These are phyloP conservation scores for Serpula lacrymans DNA, from an alignment of 768 basidiomycete genomes.

Conservation along the genomic window DNA sequence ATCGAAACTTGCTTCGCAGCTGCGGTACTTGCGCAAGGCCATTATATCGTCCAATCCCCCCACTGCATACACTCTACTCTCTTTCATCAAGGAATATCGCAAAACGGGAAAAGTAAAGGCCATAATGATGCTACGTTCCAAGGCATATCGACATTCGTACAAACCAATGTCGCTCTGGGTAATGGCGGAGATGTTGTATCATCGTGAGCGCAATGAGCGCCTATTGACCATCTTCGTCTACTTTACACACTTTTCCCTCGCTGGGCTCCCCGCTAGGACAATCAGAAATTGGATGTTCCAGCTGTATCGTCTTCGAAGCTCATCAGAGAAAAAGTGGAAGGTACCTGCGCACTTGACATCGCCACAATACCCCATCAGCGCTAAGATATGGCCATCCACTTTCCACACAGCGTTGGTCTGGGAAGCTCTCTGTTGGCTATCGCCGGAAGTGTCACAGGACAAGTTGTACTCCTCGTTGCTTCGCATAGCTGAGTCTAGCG, in stretches of 20 bases:
- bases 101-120: conserved; percentile 16
- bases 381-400: conserved; percentile 28
- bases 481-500: conserved; percentile 12
- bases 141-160: conserved; percentile 13
- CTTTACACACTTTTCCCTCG: conserved; percentile 45
- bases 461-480: conserved; percentile 45
- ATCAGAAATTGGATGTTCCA: too few relatives aligned
- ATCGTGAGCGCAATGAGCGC: conserved; percentile 15
- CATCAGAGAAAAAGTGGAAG: too few relatives aligned
- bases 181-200: conserved; percentile 26
- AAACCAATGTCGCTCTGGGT: conserved; percentile 24
- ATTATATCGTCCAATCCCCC: conserved; percentile 20
- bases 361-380: conserved; percentile 5
- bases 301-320: too few relatives aligned
- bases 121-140: background rate
- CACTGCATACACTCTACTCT: conserved; percentile 13
- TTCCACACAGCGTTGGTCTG: conserved; percentile 35
- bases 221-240: conserved; percentile 39
- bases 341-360: conserved; percentile 2
- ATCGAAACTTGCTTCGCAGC: conserved; percentile 13
- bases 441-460: conserved; percentile 21
- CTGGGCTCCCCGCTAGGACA: conserved; percentile 48
- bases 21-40: conserved; percentile 22
- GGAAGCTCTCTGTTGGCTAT: conserved; percentile 25
- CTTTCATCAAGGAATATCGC: conserved; percentile 19